phyloP scores from a whole-genome alignment of 2,329 filamentous ascomycete genomes.

The Hypocrella siamensis region DNA sequence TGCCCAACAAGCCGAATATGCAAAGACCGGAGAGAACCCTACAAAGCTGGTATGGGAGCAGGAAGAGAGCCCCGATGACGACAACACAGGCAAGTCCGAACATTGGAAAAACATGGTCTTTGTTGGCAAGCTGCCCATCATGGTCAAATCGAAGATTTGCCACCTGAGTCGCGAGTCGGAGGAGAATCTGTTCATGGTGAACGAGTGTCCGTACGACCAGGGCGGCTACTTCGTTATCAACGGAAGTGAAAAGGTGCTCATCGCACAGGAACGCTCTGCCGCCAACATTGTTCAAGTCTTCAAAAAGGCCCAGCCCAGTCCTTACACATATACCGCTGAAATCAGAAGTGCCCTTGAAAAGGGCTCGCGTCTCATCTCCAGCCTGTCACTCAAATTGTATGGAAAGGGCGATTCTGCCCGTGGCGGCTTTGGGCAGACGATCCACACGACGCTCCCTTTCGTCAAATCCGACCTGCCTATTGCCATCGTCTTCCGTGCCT shows the following conservation, averaged over 20 bases:
- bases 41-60: constrained; percentile 46
- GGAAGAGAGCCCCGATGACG: constrained; percentile 34
- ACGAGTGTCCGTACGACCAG: constrained; percentile 96
- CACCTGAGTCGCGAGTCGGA: constrained; percentile 73
- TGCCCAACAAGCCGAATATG: constrained; percentile 40
- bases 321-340: constrained; percentile 85
- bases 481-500: constrained; percentile 84
- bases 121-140: constrained; percentile 90
- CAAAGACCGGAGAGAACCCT: constrained; percentile 38
- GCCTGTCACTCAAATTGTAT: constrained; percentile 78
- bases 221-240: constrained; percentile 99
- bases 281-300: constrained; percentile 99
- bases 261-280: constrained; percentile 92
- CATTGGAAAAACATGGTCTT: constrained; percentile 62
- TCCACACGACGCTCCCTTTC: constrained; percentile 83
- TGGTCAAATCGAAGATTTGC: constrained; percentile 96
- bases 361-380: constrained; percentile 86
- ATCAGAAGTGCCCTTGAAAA: constrained; percentile 95
- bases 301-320: constrained; percentile 87
- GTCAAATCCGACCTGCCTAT: constrained; percentile 90
- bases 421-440: constrained; percentile 70
- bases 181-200: constrained; percentile 74
- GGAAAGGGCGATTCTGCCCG: constrained; percentile 67
- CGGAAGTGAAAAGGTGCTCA: constrained; percentile 94
- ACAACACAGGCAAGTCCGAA: constrained; percentile 34